Base-by-base conservation (phyloP, 1,139 yeast genomes). In the Ogataea hybrid region DNA sequence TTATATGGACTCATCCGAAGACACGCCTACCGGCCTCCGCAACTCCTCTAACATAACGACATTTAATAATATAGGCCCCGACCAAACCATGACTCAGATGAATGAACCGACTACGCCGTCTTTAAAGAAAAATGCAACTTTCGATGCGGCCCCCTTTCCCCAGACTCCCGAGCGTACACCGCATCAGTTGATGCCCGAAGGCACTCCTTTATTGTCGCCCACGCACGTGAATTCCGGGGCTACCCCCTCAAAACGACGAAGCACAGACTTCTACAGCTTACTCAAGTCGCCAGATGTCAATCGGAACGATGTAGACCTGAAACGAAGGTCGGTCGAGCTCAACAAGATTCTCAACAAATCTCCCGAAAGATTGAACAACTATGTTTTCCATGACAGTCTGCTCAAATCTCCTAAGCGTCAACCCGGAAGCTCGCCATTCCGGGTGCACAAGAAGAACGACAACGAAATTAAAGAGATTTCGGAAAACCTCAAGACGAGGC, bases 241-340 rank as follows among this genome's bases (percentile, higher is more conserved):
- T n/a, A 50, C 63, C 3, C 57, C 63, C 5, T 55, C 54, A 12
- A 59, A 57, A 41, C 43, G 62, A 17, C 51, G 52, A 17, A 53
- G 60, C 25, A 52, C 61, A 1, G 67, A 63, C 43, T 60, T 62
- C 32, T 63, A 62, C 45, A 46, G 57, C 20, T 47, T 63, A 16
- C 47, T 63, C 11, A 62, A 59, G 44, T 59, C 66, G 2, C 67
- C 67, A 3, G 65, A 60, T 16, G 50, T 45, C 7, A 50, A 49
- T 31, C 36, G 52, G 32, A 44, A 30, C 35, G 47, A 43, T 15
- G 37, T 43, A 4, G 62, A 54, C 32, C 41, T 61, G 21, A 62
- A 62, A 43, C 46, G 61, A 41, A 49, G 61, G 28, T 60, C 65
- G 2, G 41, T 57, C 28, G 65, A 61, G 25, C 48, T 59, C 15